Evolutionary conservation across 345 rosid genomes (phyloP), one percentile per base, ranked within the genome.

Genomic region (Cardamine resedifolia): DNA sequence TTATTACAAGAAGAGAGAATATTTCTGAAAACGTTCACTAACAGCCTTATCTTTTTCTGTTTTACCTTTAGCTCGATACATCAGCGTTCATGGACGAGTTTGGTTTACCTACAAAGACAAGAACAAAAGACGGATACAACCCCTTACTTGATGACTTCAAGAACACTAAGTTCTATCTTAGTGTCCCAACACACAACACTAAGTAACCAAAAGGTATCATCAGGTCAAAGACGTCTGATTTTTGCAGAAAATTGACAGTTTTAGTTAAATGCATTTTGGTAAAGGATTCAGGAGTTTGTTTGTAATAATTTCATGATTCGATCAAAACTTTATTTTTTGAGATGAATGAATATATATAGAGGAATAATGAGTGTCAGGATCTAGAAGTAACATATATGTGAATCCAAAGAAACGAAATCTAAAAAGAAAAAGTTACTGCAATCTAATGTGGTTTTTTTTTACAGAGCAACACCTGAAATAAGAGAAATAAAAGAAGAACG

Each of bases 31-130:
- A 27, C 15, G 15, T 34, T 43, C 1, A 34, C 0, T 69, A 61
- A 63, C 59, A 12, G 55, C 41, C 7, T 15, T 33, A n/a, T 52
- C n/a, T 27, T 34, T 28, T 59, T n/a, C 23, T 62, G 2, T 15
- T 30, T 60, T 0, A 14, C 9, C 0, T 77, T 64, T 68, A 91
- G 96, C 92, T 94, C 0, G 92, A 88, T 75, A 89, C 97, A 31
- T 91, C 96, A 48, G 76, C 88, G 4, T 93, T 91, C 81, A 94
- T 94, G 98, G 95, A 88, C 75, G 98, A 91, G 84, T 94, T 94
- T 60, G 96, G 95, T 30, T 81, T 94, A 79, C 95, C 96, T 2
- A 51, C 92, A 30, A 94, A 88, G 81, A 91, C 97, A 27, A 86
- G 92, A 73, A 89, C 96, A 6, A 90, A 83, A 82, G 94, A 93